These are phyloP conservation scores for Blumeriella jaapii DNA, from an alignment of 2,329 filamentous ascomycete species.

Conservation along the genomic window DNA sequence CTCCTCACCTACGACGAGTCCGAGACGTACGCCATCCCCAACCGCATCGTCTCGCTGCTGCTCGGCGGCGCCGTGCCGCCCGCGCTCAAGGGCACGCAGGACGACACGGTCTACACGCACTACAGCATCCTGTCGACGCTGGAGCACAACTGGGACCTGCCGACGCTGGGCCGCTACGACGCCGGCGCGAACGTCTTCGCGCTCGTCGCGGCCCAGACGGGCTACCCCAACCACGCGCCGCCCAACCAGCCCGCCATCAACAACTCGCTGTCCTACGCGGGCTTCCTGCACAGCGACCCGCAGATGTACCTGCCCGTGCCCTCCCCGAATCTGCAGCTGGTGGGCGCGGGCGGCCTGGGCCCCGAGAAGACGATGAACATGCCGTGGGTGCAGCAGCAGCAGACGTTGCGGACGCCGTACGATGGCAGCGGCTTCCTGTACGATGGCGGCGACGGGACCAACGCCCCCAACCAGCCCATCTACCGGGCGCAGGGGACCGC, in stretches of 20 bases:
- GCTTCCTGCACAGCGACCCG: slow-evolving; percentile 30
- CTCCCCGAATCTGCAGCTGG: slow-evolving; percentile 32
- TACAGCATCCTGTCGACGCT: slow-evolving; percentile 33
- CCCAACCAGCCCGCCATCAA: slow-evolving; percentile 29
- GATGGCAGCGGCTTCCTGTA: slow-evolving; percentile 34
- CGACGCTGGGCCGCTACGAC: slow-evolving; percentile 34
- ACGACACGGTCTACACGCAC: slow-evolving; percentile 38
- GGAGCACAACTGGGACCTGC: slow-evolving; percentile 33
- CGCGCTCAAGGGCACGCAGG: slow-evolving; percentile 36
- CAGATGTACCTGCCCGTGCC: slow-evolving; percentile 27
- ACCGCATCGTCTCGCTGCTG: slow-evolving; percentile 42
- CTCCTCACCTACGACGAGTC: slow-evolving; percentile 49
- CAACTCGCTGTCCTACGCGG: slow-evolving; percentile 35
- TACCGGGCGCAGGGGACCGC: slow-evolving; percentile 21
- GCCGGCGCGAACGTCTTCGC: slow-evolving; percentile 29
- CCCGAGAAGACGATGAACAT: slow-evolving; percentile 29
- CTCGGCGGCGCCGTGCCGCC: slow-evolving; percentile 42
- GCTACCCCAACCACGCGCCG: slow-evolving; percentile 21
- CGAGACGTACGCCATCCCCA: slow-evolving; percentile 39
- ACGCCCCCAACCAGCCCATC: slow-evolving; percentile 27
- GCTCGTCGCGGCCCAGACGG: slow-evolving; percentile 23
- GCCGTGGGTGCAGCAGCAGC: slow-evolving; percentile 10
- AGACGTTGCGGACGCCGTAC: slow-evolving; percentile 32
- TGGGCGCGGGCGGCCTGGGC: slow-evolving; percentile 33
- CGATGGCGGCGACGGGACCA: slow-evolving; percentile 29